Percentiles rank a stretch among this genome's conserved stretches.
phyloP scores from a whole-genome alignment of 108 stramenopile genomes.

The Cylindrotheca fusiformis region DNA sequence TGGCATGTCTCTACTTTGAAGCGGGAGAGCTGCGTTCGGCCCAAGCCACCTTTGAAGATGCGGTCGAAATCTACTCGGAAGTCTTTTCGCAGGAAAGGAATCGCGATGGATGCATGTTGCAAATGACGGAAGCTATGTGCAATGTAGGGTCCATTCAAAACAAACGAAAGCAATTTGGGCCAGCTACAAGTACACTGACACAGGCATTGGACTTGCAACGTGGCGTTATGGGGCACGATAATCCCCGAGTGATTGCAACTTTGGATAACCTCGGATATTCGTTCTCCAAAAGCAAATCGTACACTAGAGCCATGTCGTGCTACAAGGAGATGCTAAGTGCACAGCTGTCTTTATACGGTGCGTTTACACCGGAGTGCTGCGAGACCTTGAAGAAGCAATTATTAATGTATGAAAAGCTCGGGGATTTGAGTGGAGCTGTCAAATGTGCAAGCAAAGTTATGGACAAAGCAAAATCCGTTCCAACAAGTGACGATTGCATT shows the following conservation, averaged over 20 bases:
- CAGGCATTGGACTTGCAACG: slow-evolving; percentile 46
- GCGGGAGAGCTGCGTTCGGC: slow-evolving; percentile 38
- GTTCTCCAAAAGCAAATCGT: slow-evolving; percentile 44
- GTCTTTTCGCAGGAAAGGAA: slow-evolving; percentile 21
- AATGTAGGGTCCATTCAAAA: slow-evolving; percentile 50
- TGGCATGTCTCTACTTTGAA: slow-evolving; percentile 50
- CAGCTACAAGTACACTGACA: slow-evolving; percentile 33
- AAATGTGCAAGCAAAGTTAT: slow-evolving; percentile 11
- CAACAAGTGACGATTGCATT: background rate
- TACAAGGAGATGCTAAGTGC: slow-evolving; percentile 45
- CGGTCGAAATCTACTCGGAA: slow-evolving; percentile 35
- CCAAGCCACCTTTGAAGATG: slow-evolving; percentile 50
- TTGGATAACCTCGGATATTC: slow-evolving; percentile 55
- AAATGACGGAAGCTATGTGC: slow-evolving; percentile 43
- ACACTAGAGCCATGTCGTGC: slow-evolving; percentile 34
- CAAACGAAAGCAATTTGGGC: slow-evolving; percentile 36
- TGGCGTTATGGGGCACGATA: slow-evolving; percentile 38
- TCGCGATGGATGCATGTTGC: slow-evolving; percentile 28
- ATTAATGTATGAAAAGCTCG: slow-evolving; percentile 39
- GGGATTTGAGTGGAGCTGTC: slow-evolving; percentile 25
- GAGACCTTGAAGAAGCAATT: slow-evolving; percentile 40
- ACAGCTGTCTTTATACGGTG: slow-evolving; percentile 34
- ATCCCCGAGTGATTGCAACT: slow-evolving; percentile 40
- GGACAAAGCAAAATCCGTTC: slow-evolving; percentile 2
- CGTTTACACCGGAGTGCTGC: slow-evolving; percentile 35